These are phyloP conservation scores for Flaveria floridana DNA, from an alignment of 140 eudicot genomes.

Conservation along the genomic window DNA sequence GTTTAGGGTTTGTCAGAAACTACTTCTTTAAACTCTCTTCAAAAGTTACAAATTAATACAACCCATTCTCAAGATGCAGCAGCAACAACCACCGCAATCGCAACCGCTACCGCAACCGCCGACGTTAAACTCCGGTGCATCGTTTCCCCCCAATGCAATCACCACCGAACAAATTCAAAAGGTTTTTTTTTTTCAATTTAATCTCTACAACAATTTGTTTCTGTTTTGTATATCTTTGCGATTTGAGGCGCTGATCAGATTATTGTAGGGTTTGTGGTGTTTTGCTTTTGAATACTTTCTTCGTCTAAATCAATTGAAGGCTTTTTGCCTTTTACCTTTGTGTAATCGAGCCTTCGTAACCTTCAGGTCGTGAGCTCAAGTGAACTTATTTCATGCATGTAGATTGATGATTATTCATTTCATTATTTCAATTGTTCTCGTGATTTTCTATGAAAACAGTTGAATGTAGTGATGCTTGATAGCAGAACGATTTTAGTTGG, in stretches of 20 bases:
- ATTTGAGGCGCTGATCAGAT: neutral
- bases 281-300: neutral
- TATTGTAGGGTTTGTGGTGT: too few relatives aligned
- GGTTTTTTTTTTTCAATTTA: constrained; percentile 32
- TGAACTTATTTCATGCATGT: neutral
- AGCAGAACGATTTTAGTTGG: neutral
- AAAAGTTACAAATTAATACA: neutral
- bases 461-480: neutral
- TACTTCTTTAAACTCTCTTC: neutral
- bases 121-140: constrained; percentile 38
- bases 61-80: constrained; percentile 27
- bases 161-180: constrained; percentile 79
- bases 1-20: constrained; percentile 28
- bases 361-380: neutral
- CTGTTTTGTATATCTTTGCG: neutral
- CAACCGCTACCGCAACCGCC: constrained; percentile 39
- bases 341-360: too few relatives aligned
- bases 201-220: neutral
- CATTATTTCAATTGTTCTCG: neutral
- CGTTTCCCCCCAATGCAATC: constrained; percentile 47
- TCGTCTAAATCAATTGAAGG: neutral
- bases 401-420: neutral
- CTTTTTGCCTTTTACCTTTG: too few relatives aligned
- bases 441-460: neutral
- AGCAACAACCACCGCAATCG: constrained; percentile 25